Percentiles rank a stretch among this genome's conserved stretches.
Evolutionary conservation across 805 yeast species (phyloP).

Genomic region (Saccharomycopsis synnaedendra): DNA sequence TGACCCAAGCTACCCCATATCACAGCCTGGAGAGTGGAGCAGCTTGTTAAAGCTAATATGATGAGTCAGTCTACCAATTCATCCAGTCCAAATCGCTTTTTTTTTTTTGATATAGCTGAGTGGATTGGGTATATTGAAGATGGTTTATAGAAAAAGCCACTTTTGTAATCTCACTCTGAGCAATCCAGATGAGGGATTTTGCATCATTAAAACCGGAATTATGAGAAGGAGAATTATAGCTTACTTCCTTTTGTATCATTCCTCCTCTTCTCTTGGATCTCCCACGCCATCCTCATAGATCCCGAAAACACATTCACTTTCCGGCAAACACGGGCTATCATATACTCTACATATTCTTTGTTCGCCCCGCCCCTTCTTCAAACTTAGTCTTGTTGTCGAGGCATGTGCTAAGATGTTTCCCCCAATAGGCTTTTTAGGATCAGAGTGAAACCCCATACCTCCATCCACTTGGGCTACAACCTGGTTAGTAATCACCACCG

Average conservation of each 20-base stretch:
- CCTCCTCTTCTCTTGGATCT: constrained; percentile 79
- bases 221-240: too few relatives aligned
- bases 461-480: constrained; percentile 98
- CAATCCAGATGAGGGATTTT: too few relatives aligned
- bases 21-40: too few relatives aligned
- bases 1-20: too few relatives aligned
- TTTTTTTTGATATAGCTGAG: too few relatives aligned
- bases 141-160: too few relatives aligned
- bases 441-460: constrained; percentile 71
- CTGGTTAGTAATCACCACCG: constrained; percentile 91
- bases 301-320: constrained; percentile 89
- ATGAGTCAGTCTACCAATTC: too few relatives aligned
- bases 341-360: constrained; percentile 90
- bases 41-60: too few relatives aligned
- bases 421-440: constrained; percentile 97
- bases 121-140: too few relatives aligned
- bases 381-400: constrained; percentile 83
- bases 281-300: constrained; percentile 95
- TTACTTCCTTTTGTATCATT: background rate
- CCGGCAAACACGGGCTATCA: constrained; percentile 95
- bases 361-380: constrained; percentile 85
- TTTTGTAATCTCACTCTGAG: too few relatives aligned
- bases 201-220: too few relatives aligned
- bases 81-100: too few relatives aligned
- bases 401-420: constrained; percentile 97